A percentile compares a stretch with the other conserved stretches of the same genome.
Evolutionary conservation across 2,329 filamentous ascomycete species (phyloP).

Genomic region (Myriosclerotinia scirpicola): DNA sequence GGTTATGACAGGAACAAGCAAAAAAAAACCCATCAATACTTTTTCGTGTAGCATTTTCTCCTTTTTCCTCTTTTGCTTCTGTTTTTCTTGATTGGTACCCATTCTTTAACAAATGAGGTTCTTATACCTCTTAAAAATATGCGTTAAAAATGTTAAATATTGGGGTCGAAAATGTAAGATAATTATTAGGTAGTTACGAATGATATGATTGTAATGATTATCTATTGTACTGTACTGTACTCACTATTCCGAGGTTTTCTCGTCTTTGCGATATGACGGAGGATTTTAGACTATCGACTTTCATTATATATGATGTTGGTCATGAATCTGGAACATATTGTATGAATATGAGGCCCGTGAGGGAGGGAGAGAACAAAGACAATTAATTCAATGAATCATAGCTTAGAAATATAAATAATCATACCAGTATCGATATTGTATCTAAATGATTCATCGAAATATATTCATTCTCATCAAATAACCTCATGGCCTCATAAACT

Average conservation of each 20-base stretch:
- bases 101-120: not conserved
- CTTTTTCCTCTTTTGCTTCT: not conserved
- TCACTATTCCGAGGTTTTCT: too few relatives aligned
- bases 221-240: too few relatives aligned
- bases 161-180: not conserved
- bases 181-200: not conserved
- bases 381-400: slow-evolving; percentile 13
- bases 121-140: not conserved
- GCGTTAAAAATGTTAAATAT: not conserved
- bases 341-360: not conserved
- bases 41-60: not conserved
- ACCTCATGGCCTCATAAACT: too few relatives aligned
- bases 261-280: too few relatives aligned
- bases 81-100: not conserved
- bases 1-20: not conserved
- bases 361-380: slow-evolving; percentile 7
- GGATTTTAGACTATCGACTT: too few relatives aligned
- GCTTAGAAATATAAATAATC: not conserved
- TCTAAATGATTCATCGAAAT: not conserved
- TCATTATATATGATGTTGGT: not conserved
- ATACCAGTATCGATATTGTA: not conserved
- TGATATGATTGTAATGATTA: not conserved
- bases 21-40: not conserved
- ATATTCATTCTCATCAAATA: not conserved
- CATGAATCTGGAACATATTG: not conserved